phyloP scores from a whole-genome alignment of 768 basidiomycete genomes.

The Boletus speciosus region DNA sequence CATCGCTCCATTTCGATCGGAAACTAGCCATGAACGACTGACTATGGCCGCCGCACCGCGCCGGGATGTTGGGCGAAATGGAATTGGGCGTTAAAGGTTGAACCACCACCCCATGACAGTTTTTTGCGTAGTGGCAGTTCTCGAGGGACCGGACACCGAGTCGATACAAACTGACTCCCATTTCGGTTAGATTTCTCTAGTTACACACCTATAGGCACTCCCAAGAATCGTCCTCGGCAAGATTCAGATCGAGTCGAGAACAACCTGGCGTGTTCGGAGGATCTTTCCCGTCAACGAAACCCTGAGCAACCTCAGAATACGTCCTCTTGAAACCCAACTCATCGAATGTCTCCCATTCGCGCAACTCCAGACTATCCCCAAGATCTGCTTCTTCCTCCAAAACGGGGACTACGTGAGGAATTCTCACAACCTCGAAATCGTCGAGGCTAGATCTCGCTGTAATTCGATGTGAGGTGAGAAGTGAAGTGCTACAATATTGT shows the following conservation, averaged over 20 bases:
- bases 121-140: not conserved
- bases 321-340: slow-evolving; percentile 9
- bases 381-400: slow-evolving; percentile 6
- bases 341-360: slow-evolving; percentile 26
- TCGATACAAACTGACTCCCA: too few species aligned
- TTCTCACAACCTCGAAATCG: slow-evolving; percentile 24
- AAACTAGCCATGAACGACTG: not conserved
- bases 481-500: not conserved
- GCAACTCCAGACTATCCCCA: slow-evolving; percentile 1
- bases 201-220: slow-evolving; percentile 8
- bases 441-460: slow-evolving; percentile 11
- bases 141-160: not conserved
- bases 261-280: not conserved
- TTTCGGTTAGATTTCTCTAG: not conserved
- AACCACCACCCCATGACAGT: not conserved
- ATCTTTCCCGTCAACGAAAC: slow-evolving; percentile 1
- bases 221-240: slow-evolving; percentile 14
- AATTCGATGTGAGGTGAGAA: not conserved
- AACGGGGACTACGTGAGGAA: slow-evolving; percentile 18
- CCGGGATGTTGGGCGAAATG: not conserved
- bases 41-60: not conserved
- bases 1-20: not conserved
- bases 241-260: not conserved
- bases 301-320: slow-evolving; percentile 25
- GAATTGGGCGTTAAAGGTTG: too few species aligned